Evolutionary conservation across 2,329 filamentous ascomycete genomes (phyloP), one percentile per base, ranked within the genome.

Genomic region (Mariannaea elegans): DNA sequence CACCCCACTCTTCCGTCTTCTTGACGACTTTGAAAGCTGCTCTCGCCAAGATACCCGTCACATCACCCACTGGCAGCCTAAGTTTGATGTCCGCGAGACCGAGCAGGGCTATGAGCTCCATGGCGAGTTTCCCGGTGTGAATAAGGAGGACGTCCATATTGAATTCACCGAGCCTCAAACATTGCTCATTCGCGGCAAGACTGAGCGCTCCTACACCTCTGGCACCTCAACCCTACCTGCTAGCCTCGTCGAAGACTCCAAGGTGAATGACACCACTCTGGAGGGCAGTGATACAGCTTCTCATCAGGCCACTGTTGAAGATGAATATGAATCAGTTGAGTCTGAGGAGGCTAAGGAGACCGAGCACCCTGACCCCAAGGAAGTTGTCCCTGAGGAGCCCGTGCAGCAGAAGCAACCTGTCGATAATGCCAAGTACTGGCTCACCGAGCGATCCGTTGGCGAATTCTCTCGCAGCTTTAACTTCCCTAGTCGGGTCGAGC

Each of bases 141-240:
- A 85, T 63, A 90, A 92, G 78, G 87, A 91, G 68, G 82, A 93
- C 71, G 81, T 95, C 71, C 81, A 84, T 73, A 90, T 94, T 72
- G 91, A 94, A 72, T 94, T 94, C 82, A 88, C 87, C 59, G 91
- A 94, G 73, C 81, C 84, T 39, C 88, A 91, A 78, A 93, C 90
- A 14, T 79, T 94, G 41, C 83, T 87, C 64, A 82, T 95, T 73
- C 86, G 85, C 58, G 92, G 92, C 71, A 86, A 82, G 64, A 83
- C 87, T 56, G 90, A 93, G 77, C 85, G 88, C 66, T 79, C 79
- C 65, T 84, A 86, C 76, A 84, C 85, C 60, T 77, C 86, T 36
- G 84, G 84, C 59, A 81, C 80, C 76, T n/a, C n/a, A n/a, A n/a
- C n/a, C n/a, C 83, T 29, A 8, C 72, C 72, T 6, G 78, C 83